These are phyloP conservation scores for Trametes punicea DNA, from an alignment of 768 basidiomycete genomes.

Conservation along the genomic window DNA sequence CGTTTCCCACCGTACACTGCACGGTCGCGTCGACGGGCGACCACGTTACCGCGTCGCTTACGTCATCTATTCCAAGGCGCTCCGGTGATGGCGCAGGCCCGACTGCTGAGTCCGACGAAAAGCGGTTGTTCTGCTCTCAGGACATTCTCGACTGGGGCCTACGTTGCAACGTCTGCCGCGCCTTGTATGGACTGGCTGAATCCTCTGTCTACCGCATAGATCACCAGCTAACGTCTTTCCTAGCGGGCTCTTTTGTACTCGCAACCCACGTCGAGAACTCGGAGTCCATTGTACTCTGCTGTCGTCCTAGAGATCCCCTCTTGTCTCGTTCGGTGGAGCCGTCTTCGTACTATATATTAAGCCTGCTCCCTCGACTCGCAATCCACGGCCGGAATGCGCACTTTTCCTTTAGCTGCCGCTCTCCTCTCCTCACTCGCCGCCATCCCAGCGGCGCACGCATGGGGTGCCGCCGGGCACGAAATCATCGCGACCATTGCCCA, in stretches of 20 bases:
- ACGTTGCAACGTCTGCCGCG: too few relatives aligned
- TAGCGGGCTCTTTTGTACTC: neutral
- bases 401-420: conserved; percentile 11
- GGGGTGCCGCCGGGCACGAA: conserved; percentile 72
- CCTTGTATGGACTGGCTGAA: too few relatives aligned
- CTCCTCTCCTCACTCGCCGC: conserved; percentile 14
- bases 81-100: neutral
- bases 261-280: neutral
- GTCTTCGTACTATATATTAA: neutral
- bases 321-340: conserved; percentile 1
- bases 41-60: neutral
- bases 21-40: neutral
- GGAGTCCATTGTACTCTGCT: conserved; percentile 1
- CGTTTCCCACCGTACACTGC: too few relatives aligned
- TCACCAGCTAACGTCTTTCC: too few relatives aligned
- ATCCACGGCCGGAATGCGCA: conserved; percentile 13
- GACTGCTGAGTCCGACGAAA: neutral
- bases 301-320: neutral
- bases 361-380: neutral
- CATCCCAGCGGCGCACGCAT: conserved; percentile 28
- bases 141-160: neutral
- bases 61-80: neutral
- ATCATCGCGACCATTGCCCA: conserved; percentile 93
- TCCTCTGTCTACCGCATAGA: too few relatives aligned
- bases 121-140: neutral